These are phyloP conservation scores for Fallopia convolvulus DNA, from an alignment of 148 eudicot species.

Conservation along the genomic window DNA sequence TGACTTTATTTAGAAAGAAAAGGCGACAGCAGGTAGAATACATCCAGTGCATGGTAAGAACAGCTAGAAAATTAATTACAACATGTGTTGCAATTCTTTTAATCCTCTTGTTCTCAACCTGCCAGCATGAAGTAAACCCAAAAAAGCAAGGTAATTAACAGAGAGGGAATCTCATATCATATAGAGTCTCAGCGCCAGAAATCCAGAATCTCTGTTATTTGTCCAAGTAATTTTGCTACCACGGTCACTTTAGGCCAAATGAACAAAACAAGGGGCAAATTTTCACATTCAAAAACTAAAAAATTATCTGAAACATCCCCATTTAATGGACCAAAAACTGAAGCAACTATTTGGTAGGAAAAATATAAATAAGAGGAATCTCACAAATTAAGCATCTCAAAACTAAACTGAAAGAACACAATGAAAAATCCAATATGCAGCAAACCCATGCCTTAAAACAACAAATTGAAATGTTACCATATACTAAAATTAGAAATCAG, in stretches of 20 bases:
- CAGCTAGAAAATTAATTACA: too few relatives aligned
- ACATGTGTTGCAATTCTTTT: neutral
- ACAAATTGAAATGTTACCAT: neutral
- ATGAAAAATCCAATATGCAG: neutral
- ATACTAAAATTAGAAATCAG: neutral
- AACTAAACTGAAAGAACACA: neutral
- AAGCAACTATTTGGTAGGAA: neutral
- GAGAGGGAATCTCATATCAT: neutral
- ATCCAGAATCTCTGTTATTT: neutral
- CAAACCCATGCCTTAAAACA: constrained; percentile 4
- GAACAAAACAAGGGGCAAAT: neutral
- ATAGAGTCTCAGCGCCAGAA: neutral
- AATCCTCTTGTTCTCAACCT: neutral
- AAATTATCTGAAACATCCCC: neutral
- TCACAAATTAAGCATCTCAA: neutral
- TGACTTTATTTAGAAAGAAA: too few relatives aligned
- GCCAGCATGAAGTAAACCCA: neutral
- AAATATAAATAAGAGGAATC: neutral
- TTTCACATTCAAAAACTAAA: neutral
- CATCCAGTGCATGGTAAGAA: too few relatives aligned
- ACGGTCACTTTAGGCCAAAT: neutral
- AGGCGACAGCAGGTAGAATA: too few relatives aligned
- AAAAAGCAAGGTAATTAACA: neutral
- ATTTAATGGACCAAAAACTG: neutral
- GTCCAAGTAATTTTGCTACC: too few relatives aligned